Evolutionary conservation across 2,329 filamentous ascomycete species (phyloP), one percentile per base, ranked within the genome.

Genomic region (Cytospora schulzeri): DNA sequence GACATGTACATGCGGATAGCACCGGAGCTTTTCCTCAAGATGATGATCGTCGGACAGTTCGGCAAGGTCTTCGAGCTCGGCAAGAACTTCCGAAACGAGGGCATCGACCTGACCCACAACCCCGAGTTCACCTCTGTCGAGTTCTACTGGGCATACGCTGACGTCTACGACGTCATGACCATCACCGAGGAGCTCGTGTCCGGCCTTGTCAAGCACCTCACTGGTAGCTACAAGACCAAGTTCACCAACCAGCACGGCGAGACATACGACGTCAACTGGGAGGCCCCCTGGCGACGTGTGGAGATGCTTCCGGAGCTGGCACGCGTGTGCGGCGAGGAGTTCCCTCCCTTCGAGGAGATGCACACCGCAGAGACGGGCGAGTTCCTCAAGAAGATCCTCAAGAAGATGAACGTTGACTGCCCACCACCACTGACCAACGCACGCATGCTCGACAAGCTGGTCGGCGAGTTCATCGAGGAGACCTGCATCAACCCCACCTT

Each of bases 121-220:
- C 95, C 91, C 48, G 95, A 99, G 76, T 99, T 99, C 82, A 99
- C 95, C 52, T 96, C 92, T 29, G 92, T 92, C 77, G 95, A 99
- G 78, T 98, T 98, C 80, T 99, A 99, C 80, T 89, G 91, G 86
- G 94, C 95, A 4, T 98, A 93, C 70, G 91, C 90, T 63, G 93
- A 97, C 77, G 87, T 97, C 70, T 91, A 96, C 77, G 95, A 98
- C 74, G 82, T 97, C 66, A 92, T 96, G 90, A 81, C 91, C 66
- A 85, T 92, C 73, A 98, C 95, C 1, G 95, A 99, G 78, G 93
- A 97, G 75, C 89, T 99, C 33, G 90, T 99, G 55, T 93, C 92
- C 35, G 87, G 89, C 50, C 85, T 98, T 7, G 94, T 97, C 75
- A 93, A 96, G 85, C 84, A 92, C 69, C 80, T 98, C 62, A 95